phyloP scores from a whole-genome alignment of 371 early-diverging fungal species.

The Furculomyces boomerangus region DNA sequence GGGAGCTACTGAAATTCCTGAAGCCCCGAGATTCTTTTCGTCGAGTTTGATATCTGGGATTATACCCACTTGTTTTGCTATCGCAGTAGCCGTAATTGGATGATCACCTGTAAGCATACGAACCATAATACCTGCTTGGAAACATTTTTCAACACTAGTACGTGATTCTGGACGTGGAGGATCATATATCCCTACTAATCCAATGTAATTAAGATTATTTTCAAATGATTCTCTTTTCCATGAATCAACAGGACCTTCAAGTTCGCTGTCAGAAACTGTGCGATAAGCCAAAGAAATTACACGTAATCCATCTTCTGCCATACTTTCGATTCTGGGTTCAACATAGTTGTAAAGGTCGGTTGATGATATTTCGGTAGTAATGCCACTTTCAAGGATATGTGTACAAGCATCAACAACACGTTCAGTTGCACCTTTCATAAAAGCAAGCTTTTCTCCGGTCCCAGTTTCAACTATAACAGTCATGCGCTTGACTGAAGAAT shows the following conservation, averaged over 20 bases:
- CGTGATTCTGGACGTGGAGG: constrained; percentile 68
- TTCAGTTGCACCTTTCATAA: constrained; percentile 57
- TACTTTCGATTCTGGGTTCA: constrained; percentile 33
- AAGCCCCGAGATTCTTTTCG: not conserved
- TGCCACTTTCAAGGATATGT: constrained; percentile 27
- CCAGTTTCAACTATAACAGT: constrained; percentile 49
- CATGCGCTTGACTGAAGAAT: constrained; percentile 83
- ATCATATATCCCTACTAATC: constrained; percentile 84
- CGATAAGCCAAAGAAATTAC: constrained; percentile 46
- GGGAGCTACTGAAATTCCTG: constrained; percentile 12
- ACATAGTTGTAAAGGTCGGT: constrained; percentile 31
- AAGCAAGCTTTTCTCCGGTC: constrained; percentile 17
- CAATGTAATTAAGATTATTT: constrained; percentile 58
- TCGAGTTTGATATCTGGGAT: constrained; percentile 31
- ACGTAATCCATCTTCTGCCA: constrained; percentile 54
- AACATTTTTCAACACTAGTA: constrained; percentile 65
- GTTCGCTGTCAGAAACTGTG: constrained; percentile 10
- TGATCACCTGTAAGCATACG: constrained; percentile 95
- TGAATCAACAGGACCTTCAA: constrained; percentile 21
- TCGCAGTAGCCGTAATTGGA: constrained; percentile 78
- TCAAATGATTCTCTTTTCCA: constrained; percentile 44
- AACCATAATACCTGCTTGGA: constrained; percentile 80
- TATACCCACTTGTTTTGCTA: constrained; percentile 81
- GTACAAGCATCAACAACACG: constrained; percentile 41
- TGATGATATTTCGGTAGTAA: constrained; percentile 21